Base-by-base conservation (phyloP, 169 alveolate genomes). In the Plasmodium berghei region DNA sequence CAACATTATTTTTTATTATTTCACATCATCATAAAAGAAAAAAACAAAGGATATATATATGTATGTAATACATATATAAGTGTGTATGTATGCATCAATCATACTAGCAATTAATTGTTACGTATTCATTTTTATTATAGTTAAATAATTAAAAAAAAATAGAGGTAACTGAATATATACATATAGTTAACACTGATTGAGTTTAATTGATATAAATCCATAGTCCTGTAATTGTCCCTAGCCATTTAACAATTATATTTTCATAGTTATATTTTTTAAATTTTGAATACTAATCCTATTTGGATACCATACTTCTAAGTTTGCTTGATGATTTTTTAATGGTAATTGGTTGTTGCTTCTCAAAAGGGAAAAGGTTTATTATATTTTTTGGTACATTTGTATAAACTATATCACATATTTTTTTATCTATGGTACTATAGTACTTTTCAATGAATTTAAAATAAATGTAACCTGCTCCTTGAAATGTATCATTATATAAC, bases 401-500 rank as follows among this genome's bases (percentile, higher is more conserved):
- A 5, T 77, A 69, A 6, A 77, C 26, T 42, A 63, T 16, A 46
- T 77, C 89, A 64, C 89, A 63, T 40, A 77, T 4, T 77, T 77
- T 77, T 58, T 77, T 77, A 64, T 77, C 89, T 45, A 77, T 26
- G 48, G 34, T 26, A 22, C 69, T 52, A 46, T 77, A 77, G 26
- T 77, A 9, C 20, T 77, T 77, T 49, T 77, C 89, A 16, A 77
- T 77, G 28, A 64, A 77, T 77, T 77, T 77, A 64, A 90, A 92
- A 80, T 77, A 93, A 20, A 93, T 59, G 64, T 92, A 93, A 12
- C 96, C 96, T 10, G 96, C 95, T 10, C 96, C 96, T 70, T 92
- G 93, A 89, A 93, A 93, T 46, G 92, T 88, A 54, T 91, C 94
- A 28, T 94, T 90, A 56, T 86, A 92, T 61, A 93, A 91, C 96